Base-by-base conservation (phyloP, 2,329 filamentous ascomycete genomes). In the Orbilia quercus region DNA sequence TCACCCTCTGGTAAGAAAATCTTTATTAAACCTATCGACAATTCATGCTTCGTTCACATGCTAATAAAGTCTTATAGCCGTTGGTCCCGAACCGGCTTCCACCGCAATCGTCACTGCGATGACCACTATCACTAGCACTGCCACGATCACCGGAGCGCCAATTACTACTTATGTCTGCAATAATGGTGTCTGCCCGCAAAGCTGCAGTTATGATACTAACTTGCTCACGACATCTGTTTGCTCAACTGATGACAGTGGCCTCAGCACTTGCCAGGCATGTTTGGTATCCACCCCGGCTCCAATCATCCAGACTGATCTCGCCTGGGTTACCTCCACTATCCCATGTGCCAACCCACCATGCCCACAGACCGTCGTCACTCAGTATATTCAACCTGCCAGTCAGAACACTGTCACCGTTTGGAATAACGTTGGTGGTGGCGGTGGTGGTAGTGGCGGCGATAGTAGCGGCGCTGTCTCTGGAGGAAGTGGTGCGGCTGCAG, bases 201-300 rank as follows among this genome's bases (percentile, higher is more conserved):
- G 22, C n/a, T 71, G 66, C 44, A 50, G n/a, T 2, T 63, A 48
- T 14, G 51, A 71, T 22, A 71, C 50, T 7, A 62, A 71, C 55
- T 34, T 71, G 20, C 2, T 63, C 18, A 71, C 66, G 0, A 63
- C 66, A 5, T 53, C 59, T 7, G 22, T 71, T 11, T 71, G 66
- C 36, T 71, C 66, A 2, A 71, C 66, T 22, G 66, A 50, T 20
- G 1, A 22, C n/a, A 25, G 58, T 18, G 66, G 66, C 7, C 58
- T 71, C 7, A 71, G 66, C 58, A 71, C 66, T 11, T 71, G 66
- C 18, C 42, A 57, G 25, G n/a, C 40, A n/a, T 71, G 66, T 36
- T 44, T 63, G 57, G 28, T 28, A 12, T 63, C 66, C 11, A 71
- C 66, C 14, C 57, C 57, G 5, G 40, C 34, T 14, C 66, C 66